These are phyloP conservation scores for Camellia granthamiana DNA, from an alignment of 148 eudicot species.

Conservation along the genomic window DNA sequence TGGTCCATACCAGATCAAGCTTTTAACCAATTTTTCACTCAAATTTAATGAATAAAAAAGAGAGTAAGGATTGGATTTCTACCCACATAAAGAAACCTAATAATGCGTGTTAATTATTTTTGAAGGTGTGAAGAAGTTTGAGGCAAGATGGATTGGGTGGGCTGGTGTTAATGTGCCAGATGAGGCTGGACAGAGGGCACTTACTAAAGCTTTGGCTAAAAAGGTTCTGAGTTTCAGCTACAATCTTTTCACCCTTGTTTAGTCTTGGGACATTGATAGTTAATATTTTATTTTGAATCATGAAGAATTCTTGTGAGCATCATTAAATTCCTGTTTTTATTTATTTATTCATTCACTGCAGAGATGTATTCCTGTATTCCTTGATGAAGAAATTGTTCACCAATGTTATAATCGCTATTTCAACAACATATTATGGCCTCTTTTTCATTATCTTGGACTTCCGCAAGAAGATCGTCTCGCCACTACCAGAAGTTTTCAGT, in stretches of 20 bases:
- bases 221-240: constrained; percentile 42
- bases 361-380: constrained; percentile 92
- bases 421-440: constrained; percentile 92
- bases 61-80: too few species aligned
- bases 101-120: too few species aligned
- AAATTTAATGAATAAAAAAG: too few species aligned
- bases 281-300: too few species aligned
- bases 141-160: constrained; percentile 97
- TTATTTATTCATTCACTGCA: constrained; percentile 21
- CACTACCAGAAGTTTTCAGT: constrained; percentile 87
- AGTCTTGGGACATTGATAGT: too few species aligned
- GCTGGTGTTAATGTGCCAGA: constrained; percentile 97
- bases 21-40: too few species aligned
- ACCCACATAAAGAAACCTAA: too few species aligned
- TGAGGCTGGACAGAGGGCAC: constrained; percentile 71
- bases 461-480: constrained; percentile 95
- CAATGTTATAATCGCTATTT: constrained; percentile 92
- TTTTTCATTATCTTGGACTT: constrained; percentile 91
- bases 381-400: constrained; percentile 83
- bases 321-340: too few species aligned
- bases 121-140: constrained; percentile 83
- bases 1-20: too few species aligned
- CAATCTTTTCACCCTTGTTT: too few species aligned
- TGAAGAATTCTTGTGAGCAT: too few species aligned
- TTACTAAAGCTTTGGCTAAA: constrained; percentile 74